Conservation (phyloP, 306 rosid genomes). For the Carpinus viminea region DNA sequence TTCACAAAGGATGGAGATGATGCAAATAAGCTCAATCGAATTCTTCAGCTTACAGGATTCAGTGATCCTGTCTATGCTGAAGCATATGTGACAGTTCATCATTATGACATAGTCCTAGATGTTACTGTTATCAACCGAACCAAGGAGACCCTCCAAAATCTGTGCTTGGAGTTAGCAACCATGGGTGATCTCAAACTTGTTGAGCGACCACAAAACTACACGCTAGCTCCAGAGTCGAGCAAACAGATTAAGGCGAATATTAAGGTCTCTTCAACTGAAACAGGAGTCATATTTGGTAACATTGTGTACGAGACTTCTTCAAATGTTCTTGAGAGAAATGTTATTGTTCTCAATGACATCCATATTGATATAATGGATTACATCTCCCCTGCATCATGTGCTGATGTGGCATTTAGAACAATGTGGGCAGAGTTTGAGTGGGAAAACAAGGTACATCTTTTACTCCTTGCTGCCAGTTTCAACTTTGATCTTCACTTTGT, state of each 20-base stretch:
- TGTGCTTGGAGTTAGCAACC: conserved; percentile 98
- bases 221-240: conserved; percentile 95
- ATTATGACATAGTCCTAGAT: conserved; percentile 95
- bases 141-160: conserved; percentile 93
- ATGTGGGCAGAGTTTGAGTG: conserved; percentile 99
- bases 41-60: conserved; percentile 99
- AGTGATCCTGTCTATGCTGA: conserved; percentile 99
- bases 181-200: conserved; percentile 99
- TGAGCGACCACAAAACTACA: conserved; percentile 97
- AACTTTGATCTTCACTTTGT: background rate
- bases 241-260: conserved; percentile 96
- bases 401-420: conserved; percentile 89
- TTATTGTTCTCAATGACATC: conserved; percentile 94
- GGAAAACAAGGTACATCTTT: conserved; percentile 86
- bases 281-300: conserved; percentile 95
- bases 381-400: conserved; percentile 94
- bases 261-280: conserved; percentile 98
- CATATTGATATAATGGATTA: conserved; percentile 99
- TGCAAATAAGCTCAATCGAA: conserved; percentile 90
- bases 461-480: background rate
- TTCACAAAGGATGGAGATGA: conserved; percentile 88
- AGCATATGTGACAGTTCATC: conserved; percentile 97
- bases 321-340: conserved; percentile 87
- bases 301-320: conserved; percentile 94
- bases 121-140: conserved; percentile 97